phyloP scores from a whole-genome alignment of 2,329 filamentous ascomycete species.

The Exophiala viscosa region DNA sequence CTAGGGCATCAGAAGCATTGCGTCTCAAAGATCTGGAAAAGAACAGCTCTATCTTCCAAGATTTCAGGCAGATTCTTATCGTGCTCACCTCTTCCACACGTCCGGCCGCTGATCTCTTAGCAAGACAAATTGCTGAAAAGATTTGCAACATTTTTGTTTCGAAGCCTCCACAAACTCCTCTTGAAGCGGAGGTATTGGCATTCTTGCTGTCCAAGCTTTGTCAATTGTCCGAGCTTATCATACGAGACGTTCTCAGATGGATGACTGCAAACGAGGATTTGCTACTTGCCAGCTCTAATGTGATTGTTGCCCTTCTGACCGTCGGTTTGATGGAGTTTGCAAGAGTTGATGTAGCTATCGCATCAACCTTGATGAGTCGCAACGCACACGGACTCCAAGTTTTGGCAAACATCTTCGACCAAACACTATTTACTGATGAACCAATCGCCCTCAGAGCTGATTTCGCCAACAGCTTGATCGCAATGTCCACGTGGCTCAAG shows the following conservation, averaged over 20 bases:
- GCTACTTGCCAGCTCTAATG: conserved; percentile 59
- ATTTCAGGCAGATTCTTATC: conserved; percentile 56
- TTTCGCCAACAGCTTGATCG: conserved; percentile 77
- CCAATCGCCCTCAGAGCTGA: conserved; percentile 78
- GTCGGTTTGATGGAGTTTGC: conserved; percentile 59
- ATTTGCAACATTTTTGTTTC: conserved; percentile 56
- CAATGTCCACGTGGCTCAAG: conserved; percentile 73
- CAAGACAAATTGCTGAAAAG: conserved; percentile 53
- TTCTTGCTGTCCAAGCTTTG: conserved; percentile 61
- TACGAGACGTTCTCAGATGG: conserved; percentile 48
- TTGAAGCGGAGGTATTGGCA: conserved; percentile 63
- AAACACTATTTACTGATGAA: conserved; percentile 72
- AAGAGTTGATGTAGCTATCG: conserved; percentile 66
- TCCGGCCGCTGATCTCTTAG: conserved; percentile 55
- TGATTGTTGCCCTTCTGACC: conserved; percentile 59
- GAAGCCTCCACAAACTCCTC: conserved; percentile 47
- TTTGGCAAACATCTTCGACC: conserved; percentile 73
- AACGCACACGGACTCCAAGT: conserved; percentile 73
- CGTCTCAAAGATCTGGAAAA: conserved; percentile 56
- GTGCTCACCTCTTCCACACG: conserved; percentile 46
- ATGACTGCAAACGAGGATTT: conserved; percentile 54
- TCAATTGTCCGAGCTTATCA: conserved; percentile 46
- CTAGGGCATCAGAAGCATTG: conserved; percentile 56
- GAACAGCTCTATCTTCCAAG: conserved; percentile 53
- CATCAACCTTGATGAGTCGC: conserved; percentile 67